phyloP scores from a whole-genome alignment of 257 asterid species.

The Knoxia roxburghii region DNA sequence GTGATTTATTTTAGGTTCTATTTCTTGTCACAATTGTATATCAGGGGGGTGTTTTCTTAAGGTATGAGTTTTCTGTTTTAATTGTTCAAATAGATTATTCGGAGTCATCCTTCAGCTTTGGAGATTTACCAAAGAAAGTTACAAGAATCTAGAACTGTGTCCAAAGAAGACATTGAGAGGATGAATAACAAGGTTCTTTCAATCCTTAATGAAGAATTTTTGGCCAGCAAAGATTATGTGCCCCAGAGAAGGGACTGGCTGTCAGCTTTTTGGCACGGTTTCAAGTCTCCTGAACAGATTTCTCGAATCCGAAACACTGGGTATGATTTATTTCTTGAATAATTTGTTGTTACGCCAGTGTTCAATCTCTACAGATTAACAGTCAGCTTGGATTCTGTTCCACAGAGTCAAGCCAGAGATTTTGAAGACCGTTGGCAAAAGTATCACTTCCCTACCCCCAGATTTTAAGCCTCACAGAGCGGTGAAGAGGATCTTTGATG shows the following conservation, averaged over 20 bases:
- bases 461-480: slow-evolving; percentile 80
- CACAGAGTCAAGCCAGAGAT: slow-evolving; percentile 89
- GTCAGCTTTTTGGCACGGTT: slow-evolving; percentile 91
- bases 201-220: slow-evolving; percentile 86
- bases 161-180: slow-evolving; percentile 64
- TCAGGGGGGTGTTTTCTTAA: no score
- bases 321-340: slow-evolving; percentile 31
- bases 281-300: slow-evolving; percentile 92
- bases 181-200: slow-evolving; percentile 62
- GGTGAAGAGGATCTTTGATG: slow-evolving; percentile 73
- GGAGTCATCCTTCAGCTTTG: slow-evolving; percentile 81
- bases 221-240: slow-evolving; percentile 88
- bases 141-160: slow-evolving; percentile 59
- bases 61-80: not conserved
- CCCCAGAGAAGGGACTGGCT: slow-evolving; percentile 97
- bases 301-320: slow-evolving; percentile 89
- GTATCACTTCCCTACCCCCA: slow-evolving; percentile 73
- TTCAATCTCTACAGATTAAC: slow-evolving; percentile 1
- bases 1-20: slow-evolving; percentile 3
- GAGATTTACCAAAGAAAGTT: slow-evolving; percentile 81
- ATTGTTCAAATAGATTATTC: slow-evolving; percentile 58
- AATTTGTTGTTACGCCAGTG: slow-evolving; percentile 1
- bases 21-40: not conserved
- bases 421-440: slow-evolving; percentile 86
- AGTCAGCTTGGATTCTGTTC: slow-evolving; percentile 12